Percentiles rank a stretch among this genome's conserved stretches.
These are phyloP conservation scores for Hansenula sp. DNA, from an alignment of 1,139 yeast species.

Conservation along the genomic window DNA sequence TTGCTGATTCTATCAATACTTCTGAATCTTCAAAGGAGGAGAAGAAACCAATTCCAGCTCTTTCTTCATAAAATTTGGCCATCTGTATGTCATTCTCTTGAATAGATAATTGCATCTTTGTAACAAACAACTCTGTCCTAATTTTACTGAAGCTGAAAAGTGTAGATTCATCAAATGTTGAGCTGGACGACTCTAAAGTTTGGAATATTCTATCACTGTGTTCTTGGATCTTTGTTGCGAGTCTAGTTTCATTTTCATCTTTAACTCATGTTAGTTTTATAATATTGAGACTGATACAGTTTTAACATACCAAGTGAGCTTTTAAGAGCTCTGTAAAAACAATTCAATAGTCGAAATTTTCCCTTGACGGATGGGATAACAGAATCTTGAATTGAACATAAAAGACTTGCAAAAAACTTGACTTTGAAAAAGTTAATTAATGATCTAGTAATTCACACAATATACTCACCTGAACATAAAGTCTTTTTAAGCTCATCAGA, in stretches of 20 bases:
- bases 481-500: conserved; percentile 5
- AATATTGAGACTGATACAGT: not conserved
- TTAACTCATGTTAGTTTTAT: not conserved
- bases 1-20: conserved; percentile 14
- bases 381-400: conserved; percentile 23
- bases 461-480: conserved; percentile 10
- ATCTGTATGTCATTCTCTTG: conserved; percentile 19
- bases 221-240: conserved; percentile 16
- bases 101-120: conserved; percentile 23
- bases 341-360: conserved; percentile 22
- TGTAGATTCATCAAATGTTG: conserved; percentile 8
- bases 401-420: conserved; percentile 23
- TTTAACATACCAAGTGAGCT: conserved; percentile 12
- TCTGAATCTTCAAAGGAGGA: not conserved
- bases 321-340: conserved; percentile 18
- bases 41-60: conserved; percentile 15
- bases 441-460: not conserved
- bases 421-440: not conserved
- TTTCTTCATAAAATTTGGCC: conserved; percentile 25
- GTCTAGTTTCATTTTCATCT: conserved; percentile 11
- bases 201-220: conserved; percentile 16
- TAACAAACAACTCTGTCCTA: conserved; percentile 17
- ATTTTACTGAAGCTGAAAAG: conserved; percentile 8
- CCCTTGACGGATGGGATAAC: conserved; percentile 13
- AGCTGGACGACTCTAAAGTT: conserved; percentile 11